Evolutionary conservation across 148 eudicot genomes (phyloP).

Genomic region (Selenicereus undatus): DNA sequence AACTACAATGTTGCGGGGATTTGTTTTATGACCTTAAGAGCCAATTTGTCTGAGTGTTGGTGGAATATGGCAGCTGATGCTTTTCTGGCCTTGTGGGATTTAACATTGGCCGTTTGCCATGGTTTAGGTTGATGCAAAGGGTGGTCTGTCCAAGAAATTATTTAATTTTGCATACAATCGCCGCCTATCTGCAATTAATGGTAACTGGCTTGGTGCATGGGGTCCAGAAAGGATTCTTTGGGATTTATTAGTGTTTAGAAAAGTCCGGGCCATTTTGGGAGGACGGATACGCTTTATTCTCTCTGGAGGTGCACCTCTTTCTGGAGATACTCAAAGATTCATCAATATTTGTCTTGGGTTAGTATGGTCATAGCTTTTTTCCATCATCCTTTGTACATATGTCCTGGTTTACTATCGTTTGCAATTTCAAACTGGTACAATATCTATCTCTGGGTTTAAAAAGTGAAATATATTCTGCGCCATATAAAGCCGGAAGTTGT

Average conservation of each 20-base stretch:
- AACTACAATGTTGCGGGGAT: neutral
- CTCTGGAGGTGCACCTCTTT: conserved; percentile 97
- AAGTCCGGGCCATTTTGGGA: conserved; percentile 75
- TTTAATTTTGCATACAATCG: conserved; percentile 83
- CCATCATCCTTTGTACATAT: conserved; percentile 1
- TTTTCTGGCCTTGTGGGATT: neutral
- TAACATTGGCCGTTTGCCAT: neutral
- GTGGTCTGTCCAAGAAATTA: conserved; percentile 78
- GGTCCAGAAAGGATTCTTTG: conserved; percentile 74
- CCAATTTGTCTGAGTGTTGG: neutral
- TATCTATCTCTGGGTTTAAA: neutral
- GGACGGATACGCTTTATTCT: conserved; percentile 81
- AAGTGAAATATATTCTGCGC: neutral
- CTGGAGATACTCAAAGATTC: conserved; percentile 94
- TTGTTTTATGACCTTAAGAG: neutral
- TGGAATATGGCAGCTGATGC: neutral
- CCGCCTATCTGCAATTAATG: conserved; percentile 79
- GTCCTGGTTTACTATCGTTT: neutral
- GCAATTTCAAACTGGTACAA: neutral
- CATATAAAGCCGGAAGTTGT: neutral
- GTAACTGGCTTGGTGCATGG: conserved; percentile 96
- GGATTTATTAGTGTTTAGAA: conserved; percentile 78
- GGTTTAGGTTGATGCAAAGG: conserved; percentile 73
- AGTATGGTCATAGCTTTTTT: conserved; percentile 30
- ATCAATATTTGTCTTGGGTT: conserved; percentile 92